Percentiles rank a stretch among this genome's conserved stretches.
Conservation (phyloP, 805 yeast genomes). For the Zygoascus flipseniorum region DNA sequence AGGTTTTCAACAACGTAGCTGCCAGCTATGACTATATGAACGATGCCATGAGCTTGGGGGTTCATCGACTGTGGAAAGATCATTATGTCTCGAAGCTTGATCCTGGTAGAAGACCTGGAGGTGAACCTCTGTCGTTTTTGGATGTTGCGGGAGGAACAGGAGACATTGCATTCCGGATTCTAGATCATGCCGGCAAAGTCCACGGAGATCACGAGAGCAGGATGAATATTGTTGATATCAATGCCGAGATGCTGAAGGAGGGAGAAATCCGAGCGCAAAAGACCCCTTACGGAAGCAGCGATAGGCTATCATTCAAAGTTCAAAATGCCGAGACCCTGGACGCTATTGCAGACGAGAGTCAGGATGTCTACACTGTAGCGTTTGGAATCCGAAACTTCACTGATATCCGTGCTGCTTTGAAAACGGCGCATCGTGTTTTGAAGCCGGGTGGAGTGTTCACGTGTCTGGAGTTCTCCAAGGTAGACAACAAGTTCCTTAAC, state of each 20-base stretch:
- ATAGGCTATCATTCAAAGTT: constrained; percentile 67
- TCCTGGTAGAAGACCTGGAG: constrained; percentile 88
- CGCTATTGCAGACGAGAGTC: constrained; percentile 72
- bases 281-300: constrained; percentile 50
- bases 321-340: constrained; percentile 92
- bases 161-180: constrained; percentile 90
- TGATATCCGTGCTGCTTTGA: constrained; percentile 83
- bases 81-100: constrained; percentile 83
- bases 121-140: constrained; percentile 72
- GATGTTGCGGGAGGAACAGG: constrained; percentile 99
- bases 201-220: constrained; percentile 67
- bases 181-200: constrained; percentile 78
- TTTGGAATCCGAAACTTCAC: constrained; percentile 97
- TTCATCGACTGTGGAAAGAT: constrained; percentile 91
- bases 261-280: constrained; percentile 69
- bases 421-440: constrained; percentile 91
- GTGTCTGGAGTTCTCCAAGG: constrained; percentile 90
- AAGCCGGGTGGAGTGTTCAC: constrained; percentile 98
- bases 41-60: constrained; percentile 94
- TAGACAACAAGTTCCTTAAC: constrained; percentile 69
- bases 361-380: constrained; percentile 92
- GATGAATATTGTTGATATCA: constrained; percentile 92
- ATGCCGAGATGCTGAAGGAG: constrained; percentile 90
- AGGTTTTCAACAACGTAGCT: constrained; percentile 92
- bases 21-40: constrained; percentile 93